Evolutionary conservation across 371 early-diverging fungal species (phyloP).

Genomic region (Mucor circinelloides): DNA sequence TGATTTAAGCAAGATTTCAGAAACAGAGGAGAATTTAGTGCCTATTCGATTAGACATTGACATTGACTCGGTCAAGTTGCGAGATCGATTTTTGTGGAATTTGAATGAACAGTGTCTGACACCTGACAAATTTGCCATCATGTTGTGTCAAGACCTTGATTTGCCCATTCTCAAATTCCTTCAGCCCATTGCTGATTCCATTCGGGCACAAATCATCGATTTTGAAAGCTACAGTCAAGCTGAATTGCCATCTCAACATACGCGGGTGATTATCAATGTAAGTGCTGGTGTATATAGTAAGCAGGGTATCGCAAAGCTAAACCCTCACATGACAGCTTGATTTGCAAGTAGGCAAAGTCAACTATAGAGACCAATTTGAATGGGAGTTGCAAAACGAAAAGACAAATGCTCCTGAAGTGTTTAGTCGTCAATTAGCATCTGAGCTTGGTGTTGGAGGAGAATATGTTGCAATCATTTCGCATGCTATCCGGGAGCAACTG

Average conservation of each 20-base stretch:
- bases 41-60: constrained; percentile 87
- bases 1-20: constrained; percentile 57
- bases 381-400: constrained; percentile 80
- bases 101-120: constrained; percentile 83
- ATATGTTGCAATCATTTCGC: constrained; percentile 84
- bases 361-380: constrained; percentile 90
- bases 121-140: constrained; percentile 91
- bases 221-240: constrained; percentile 49
- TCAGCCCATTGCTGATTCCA: constrained; percentile 78
- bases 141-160: constrained; percentile 85
- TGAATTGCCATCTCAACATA: constrained; percentile 32
- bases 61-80: constrained; percentile 71
- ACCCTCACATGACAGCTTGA: constrained; percentile 63
- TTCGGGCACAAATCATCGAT: constrained; percentile 63
- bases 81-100: constrained; percentile 87
- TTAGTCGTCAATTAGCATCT: constrained; percentile 75
- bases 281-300: background rate
- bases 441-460: constrained; percentile 94
- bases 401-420: constrained; percentile 82
- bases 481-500: constrained; percentile 89
- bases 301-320: background rate
- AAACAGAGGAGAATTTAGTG: constrained; percentile 65
- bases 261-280: constrained; percentile 53
- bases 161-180: constrained; percentile 57
- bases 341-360: constrained; percentile 80